Conservation (phyloP, 2,329 filamentous ascomycete genomes). For the Chrysoporthe deuterocubensis region DNA sequence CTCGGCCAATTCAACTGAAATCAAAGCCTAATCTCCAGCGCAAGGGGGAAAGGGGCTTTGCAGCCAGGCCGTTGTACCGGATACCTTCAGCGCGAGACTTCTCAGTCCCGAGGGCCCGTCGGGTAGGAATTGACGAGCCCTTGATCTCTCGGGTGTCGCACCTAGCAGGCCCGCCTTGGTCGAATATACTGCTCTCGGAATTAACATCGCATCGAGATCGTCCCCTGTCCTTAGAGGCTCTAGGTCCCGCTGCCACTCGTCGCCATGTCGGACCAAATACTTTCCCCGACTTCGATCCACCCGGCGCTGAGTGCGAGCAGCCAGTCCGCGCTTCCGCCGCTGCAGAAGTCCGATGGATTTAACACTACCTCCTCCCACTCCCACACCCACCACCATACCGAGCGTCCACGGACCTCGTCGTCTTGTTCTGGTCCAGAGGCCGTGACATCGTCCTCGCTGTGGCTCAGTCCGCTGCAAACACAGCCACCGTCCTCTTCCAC, state of each 20-base stretch:
- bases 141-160: background rate
- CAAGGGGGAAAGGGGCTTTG: slow-evolving; percentile 15
- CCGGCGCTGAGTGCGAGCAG: slow-evolving; percentile 46
- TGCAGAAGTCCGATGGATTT: slow-evolving; percentile 31
- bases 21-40: slow-evolving; percentile 16
- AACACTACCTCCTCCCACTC: slow-evolving; percentile 26
- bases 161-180: background rate
- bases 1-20: slow-evolving; percentile 19
- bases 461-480: background rate
- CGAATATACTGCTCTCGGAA: background rate
- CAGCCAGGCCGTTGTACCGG: slow-evolving; percentile 3
- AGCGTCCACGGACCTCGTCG: slow-evolving; percentile 33
- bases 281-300: slow-evolving; percentile 55
- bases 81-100: slow-evolving; percentile 1
- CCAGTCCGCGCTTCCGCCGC: slow-evolving; percentile 30
- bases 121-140: background rate
- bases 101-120: slow-evolving; percentile 5
- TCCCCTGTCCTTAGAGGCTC: background rate
- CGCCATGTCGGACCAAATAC: slow-evolving; percentile 44
- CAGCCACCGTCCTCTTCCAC: slow-evolving; percentile 9
- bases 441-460: slow-evolving; percentile 30
- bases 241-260: background rate
- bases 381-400: slow-evolving; percentile 36
- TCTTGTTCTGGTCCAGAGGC: slow-evolving; percentile 27
- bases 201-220: slow-evolving; percentile 6